Evolutionary conservation across 202 grass and related monocot species (phyloP).

Genomic region (Tripidium arundinaceum): DNA sequence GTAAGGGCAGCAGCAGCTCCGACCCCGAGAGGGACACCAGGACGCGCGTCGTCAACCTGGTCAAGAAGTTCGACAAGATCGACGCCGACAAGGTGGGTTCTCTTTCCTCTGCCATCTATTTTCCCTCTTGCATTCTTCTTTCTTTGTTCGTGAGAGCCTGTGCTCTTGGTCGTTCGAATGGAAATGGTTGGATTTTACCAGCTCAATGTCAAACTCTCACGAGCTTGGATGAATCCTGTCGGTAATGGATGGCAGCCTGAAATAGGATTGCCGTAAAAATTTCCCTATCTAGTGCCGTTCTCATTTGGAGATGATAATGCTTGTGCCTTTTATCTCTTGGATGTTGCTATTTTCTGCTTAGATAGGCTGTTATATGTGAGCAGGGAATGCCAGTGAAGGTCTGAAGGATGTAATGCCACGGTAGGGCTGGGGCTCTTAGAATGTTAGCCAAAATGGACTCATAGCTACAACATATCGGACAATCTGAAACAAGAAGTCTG

Average conservation of each 20-base stretch:
- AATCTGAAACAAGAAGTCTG: not conserved
- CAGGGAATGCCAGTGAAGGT: not conserved
- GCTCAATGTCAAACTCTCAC: not conserved
- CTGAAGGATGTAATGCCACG: not conserved
- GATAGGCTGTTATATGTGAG: no score
- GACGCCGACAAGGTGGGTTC: slow-evolving; percentile 51
- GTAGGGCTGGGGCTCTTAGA: not conserved
- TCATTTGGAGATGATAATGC: no score
- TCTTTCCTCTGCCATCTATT: not conserved
- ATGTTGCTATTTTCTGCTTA: no score
- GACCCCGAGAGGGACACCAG: slow-evolving; percentile 26
- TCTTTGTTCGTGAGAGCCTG: no score
- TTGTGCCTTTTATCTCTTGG: no score
- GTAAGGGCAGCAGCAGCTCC: not conserved
- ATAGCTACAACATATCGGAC: not conserved
- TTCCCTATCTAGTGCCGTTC: no score
- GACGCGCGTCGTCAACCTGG: slow-evolving; percentile 40
- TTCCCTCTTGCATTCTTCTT: not conserved
- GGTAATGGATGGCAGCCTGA: not conserved
- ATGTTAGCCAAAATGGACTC: not conserved
- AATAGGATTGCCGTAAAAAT: not conserved
- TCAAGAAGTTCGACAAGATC: slow-evolving; percentile 69
- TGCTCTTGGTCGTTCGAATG: not conserved
- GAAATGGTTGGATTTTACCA: not conserved
- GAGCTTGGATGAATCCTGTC: not conserved